Evolutionary conservation across 2,329 filamentous ascomycete species (phyloP), one percentile per base, ranked within the genome.

Genomic region (Curvularia eragrostidis): DNA sequence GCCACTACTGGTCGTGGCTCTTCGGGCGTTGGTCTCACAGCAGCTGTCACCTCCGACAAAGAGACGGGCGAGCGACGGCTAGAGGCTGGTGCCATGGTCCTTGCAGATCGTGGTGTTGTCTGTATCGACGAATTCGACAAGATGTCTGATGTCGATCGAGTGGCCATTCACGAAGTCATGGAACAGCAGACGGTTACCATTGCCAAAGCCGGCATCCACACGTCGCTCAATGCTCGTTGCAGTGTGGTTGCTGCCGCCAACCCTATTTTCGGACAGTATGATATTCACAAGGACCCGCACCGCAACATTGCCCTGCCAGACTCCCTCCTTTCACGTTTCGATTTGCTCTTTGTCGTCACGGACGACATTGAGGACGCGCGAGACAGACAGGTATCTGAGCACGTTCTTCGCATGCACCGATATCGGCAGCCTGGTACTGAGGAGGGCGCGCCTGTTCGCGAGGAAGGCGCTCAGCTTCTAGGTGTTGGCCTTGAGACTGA

Each of bases 91-190:
- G 95, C 95, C 64, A 99, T 99, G 95, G 95, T 99, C 59, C 91
- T 99, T 72, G 95, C 89, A 63, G 95, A 99, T 76, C 90, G 95
- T 62, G 95, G 95, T 67, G 94, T 99, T 10, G 95, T 99, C 32
- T 99, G 95, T 81, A 99, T 99, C 66, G 95, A 99, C 75, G 95
- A 99, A 73, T 99, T 99, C 68, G 95, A 99, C 82, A 99, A 99
- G 79, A 99, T 99, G 95, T 97, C 93, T 56, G 95, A 99, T 74
- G 89, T 98, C 56, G 95, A 99, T 78, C 88, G 95, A 75, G 95
- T 99, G 3, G 95, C 95, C 46, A 99, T 99, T 68, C 95, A 99
- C 85, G 95, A 99, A 91, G 95, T 99, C 65, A 99, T 99, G 95
- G 95, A 99, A 80, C 95, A 99, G 80, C 95, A 99, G 79, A 99